Conservation (phyloP, 2,329 filamentous ascomycete genomes). For the Colletotrichum plurivorum region DNA sequence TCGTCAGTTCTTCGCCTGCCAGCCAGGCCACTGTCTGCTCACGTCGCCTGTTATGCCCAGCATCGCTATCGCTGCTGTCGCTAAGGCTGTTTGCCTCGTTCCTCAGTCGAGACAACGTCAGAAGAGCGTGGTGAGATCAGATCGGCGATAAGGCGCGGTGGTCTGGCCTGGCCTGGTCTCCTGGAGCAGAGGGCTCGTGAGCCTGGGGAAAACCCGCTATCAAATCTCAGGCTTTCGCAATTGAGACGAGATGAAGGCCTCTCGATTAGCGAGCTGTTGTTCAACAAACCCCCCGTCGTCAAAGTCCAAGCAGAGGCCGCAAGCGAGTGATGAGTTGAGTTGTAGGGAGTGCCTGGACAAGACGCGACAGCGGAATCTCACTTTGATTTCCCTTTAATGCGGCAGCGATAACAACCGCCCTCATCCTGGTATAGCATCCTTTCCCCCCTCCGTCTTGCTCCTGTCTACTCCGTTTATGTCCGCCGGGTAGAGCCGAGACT, state of each 20-base stretch:
- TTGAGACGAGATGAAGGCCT: slow-evolving; percentile 18
- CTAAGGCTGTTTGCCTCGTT: neutral
- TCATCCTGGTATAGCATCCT: neutral
- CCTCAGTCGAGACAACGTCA: no score
- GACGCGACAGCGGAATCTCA: neutral
- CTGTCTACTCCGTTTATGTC: neutral
- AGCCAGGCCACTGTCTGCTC: neutral
- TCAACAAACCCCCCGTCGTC: slow-evolving; percentile 2
- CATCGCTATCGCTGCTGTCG: neutral
- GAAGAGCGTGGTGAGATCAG: slow-evolving; percentile 1
- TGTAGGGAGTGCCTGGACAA: neutral
- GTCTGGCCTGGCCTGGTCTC: no score
- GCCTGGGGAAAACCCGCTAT: no score
- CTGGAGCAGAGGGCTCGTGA: no score
- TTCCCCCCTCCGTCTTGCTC: neutral
- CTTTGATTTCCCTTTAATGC: neutral
- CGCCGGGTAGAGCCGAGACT: slow-evolving; percentile 6
- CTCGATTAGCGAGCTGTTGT: slow-evolving; percentile 16
- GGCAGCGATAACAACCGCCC: neutral
- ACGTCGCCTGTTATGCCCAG: neutral
- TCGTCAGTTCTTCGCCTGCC: neutral
- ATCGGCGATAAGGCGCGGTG: slow-evolving; percentile 22
- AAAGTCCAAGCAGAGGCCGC: neutral
- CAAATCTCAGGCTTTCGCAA: neutral
- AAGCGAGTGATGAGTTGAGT: neutral